These are phyloP conservation scores for Botrytis byssoidea DNA, from an alignment of 2,329 filamentous ascomycete species.

Conservation along the genomic window DNA sequence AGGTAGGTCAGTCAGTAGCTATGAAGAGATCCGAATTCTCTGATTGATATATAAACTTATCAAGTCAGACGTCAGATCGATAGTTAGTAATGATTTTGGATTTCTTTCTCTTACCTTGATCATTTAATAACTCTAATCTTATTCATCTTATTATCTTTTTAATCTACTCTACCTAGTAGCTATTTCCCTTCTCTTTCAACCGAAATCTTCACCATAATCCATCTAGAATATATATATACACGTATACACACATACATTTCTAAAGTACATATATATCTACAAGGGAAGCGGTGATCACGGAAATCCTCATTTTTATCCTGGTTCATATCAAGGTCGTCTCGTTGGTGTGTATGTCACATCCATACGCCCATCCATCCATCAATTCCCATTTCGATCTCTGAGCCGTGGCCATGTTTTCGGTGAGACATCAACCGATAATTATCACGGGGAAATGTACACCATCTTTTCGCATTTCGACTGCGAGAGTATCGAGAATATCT, in stretches of 20 bases:
- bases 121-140: not conserved
- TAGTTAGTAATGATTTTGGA: not conserved
- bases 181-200: not conserved
- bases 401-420: slow-evolving; percentile 9
- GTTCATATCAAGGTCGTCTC: not conserved
- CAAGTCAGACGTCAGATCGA: not conserved
- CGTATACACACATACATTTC: not conserved
- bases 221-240: not conserved
- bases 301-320: slow-evolving; percentile 9
- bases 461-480: not conserved
- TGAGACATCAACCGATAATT: slow-evolving; percentile 12
- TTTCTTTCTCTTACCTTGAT: not conserved
- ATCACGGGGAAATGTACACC: not conserved
- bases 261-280: not conserved
- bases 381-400: not conserved
- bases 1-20: not conserved
- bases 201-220: not conserved
- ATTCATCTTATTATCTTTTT: too few relatives aligned
- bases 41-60: slow-evolving; percentile 1
- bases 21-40: not conserved
- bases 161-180: not conserved
- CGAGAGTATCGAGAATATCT: not conserved
- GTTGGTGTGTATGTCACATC: not conserved
- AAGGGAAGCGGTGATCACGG: not conserved
- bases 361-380: not conserved